These are phyloP conservation scores for Talaromyces sp. DNA, from an alignment of 2,329 filamentous ascomycete genomes.

Conservation along the genomic window DNA sequence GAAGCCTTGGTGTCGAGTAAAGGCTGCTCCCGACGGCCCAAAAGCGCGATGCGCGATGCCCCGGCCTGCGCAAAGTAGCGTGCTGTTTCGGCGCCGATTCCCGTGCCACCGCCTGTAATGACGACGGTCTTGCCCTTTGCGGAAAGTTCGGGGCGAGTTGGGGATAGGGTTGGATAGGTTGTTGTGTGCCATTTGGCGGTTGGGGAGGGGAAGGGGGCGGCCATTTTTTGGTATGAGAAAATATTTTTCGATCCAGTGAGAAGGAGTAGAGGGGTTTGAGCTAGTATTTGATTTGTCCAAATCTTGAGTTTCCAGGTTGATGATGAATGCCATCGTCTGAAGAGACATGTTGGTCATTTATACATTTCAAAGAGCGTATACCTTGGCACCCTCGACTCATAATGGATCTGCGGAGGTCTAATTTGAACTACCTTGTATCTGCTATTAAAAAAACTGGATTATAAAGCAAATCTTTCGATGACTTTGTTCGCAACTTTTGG, in stretches of 20 bases:
- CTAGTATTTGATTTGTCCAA: no score
- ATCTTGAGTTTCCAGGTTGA: no score
- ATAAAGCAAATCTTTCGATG: background rate
- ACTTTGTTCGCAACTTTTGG: background rate
- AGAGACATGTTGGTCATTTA: background rate
- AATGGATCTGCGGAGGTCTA: background rate
- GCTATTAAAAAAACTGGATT: background rate
- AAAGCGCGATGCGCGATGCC: slow-evolving; percentile 43
- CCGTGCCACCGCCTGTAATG: slow-evolving; percentile 46
- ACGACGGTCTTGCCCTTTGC: slow-evolving; percentile 40
- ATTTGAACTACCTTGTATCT: background rate
- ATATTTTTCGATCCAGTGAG: no score
- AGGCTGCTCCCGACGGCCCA: slow-evolving; percentile 40
- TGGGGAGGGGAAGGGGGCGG: slow-evolving; percentile 38
- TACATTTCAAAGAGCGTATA: background rate
- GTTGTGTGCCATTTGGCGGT: slow-evolving; percentile 30
- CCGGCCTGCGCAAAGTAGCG: slow-evolving; percentile 45
- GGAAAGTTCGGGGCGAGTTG: slow-evolving; percentile 40
- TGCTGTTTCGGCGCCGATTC: slow-evolving; percentile 47
- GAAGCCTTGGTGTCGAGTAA: slow-evolving; percentile 37
- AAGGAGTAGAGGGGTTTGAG: no score
- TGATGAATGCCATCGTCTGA: background rate
- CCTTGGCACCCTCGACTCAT: no score
- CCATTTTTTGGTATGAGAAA: slow-evolving; percentile 13
- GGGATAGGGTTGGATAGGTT: slow-evolving; percentile 33